Evolutionary conservation across 352 stramenopile genomes (phyloP).

Genomic region (Hyaloperonospora arabidopsidis): DNA sequence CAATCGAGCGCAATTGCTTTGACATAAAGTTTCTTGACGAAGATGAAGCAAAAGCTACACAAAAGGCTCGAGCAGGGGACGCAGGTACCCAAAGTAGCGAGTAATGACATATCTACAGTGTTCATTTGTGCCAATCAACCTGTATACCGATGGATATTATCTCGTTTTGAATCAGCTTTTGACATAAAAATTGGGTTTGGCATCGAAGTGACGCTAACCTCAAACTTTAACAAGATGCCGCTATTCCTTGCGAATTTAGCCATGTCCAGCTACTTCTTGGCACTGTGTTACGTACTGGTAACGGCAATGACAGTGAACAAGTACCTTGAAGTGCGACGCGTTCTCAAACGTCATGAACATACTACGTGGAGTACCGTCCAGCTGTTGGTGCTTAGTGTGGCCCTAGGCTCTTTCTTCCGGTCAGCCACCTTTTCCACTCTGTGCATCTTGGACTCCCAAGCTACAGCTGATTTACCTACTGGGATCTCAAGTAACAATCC

Average conservation of each 20-base stretch:
- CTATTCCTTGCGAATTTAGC: constrained; percentile 84
- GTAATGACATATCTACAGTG: too few relatives aligned
- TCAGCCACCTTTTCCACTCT: constrained; percentile 82
- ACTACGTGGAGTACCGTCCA: constrained; percentile 76
- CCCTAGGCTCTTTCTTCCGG: constrained; percentile 80
- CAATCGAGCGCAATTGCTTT: constrained; percentile 68
- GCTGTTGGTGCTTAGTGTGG: constrained; percentile 72
- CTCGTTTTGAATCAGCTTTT: too few relatives aligned
- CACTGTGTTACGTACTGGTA: constrained; percentile 78
- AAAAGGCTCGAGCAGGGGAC: constrained; percentile 12
- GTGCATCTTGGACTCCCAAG: constrained; percentile 83
- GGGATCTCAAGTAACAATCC: constrained; percentile 20
- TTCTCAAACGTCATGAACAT: constrained; percentile 58
- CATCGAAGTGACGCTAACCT: too few relatives aligned
- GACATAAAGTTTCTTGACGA: constrained; percentile 77
- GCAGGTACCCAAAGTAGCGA: not conserved
- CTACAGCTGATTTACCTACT: constrained; percentile 33
- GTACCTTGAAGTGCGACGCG: constrained; percentile 59
- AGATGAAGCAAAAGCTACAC: constrained; percentile 53
- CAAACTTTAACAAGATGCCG: constrained; percentile 36
- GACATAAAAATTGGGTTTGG: too few relatives aligned
- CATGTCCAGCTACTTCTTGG: constrained; percentile 85
- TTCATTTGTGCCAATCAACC: too few relatives aligned
- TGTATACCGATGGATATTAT: too few relatives aligned
- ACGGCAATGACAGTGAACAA: constrained; percentile 77